These are phyloP conservation scores for Phytophthora pistaciae DNA, from an alignment of 352 stramenopile genomes.

Conservation along the genomic window DNA sequence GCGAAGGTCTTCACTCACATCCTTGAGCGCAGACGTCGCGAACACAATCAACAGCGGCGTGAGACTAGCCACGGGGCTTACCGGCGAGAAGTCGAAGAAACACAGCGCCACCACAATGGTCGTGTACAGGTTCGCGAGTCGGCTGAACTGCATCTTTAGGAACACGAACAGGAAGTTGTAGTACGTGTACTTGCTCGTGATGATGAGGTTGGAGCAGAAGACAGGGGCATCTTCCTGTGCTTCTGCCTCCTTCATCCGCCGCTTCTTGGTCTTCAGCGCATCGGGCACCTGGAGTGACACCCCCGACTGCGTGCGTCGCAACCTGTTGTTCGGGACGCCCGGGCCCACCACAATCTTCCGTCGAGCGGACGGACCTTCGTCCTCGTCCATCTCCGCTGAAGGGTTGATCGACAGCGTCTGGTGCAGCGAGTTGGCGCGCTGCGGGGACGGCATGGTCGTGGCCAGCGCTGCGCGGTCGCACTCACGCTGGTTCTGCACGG, in stretches of 20 bases:
- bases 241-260: slow-evolving; percentile 35
- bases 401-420: slow-evolving; percentile 73
- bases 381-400: slow-evolving; percentile 49
- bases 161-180: slow-evolving; percentile 93
- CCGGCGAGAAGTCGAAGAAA: slow-evolving; percentile 90
- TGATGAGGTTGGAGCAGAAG: slow-evolving; percentile 84
- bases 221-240: slow-evolving; percentile 32
- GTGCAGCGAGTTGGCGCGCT: slow-evolving; percentile 51
- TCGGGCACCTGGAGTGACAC: slow-evolving; percentile 26
- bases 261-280: slow-evolving; percentile 39
- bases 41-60: slow-evolving; percentile 90
- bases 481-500: slow-evolving; percentile 83
- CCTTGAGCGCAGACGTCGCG: slow-evolving; percentile 88
- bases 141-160: slow-evolving; percentile 92
- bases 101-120: slow-evolving; percentile 91
- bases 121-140: slow-evolving; percentile 90
- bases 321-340: slow-evolving; percentile 27
- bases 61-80: slow-evolving; percentile 85
- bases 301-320: slow-evolving; percentile 34
- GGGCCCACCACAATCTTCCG: slow-evolving; percentile 59
- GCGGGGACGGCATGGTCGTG: slow-evolving; percentile 77
- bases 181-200: slow-evolving; percentile 92
- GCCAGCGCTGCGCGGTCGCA: slow-evolving; percentile 81
- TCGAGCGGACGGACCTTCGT: slow-evolving; percentile 43
- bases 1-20: slow-evolving; percentile 85